Base-by-base conservation (phyloP, 2,329 filamentous ascomycete species). In the Arachnopeziza araneosa region DNA sequence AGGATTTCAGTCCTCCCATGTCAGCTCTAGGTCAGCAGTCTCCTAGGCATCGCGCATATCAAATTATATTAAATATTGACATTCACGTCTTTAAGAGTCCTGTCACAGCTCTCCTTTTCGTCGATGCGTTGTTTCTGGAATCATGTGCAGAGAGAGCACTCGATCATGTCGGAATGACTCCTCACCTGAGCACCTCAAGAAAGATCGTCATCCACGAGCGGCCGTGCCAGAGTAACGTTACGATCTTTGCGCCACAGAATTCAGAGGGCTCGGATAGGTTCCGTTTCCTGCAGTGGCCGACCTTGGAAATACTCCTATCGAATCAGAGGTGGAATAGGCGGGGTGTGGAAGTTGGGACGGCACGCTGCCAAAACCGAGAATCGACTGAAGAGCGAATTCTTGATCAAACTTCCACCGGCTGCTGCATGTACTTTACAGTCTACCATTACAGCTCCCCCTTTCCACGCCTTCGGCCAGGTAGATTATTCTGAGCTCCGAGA, bases 251-350 rank as follows among this genome's bases (percentile, higher is more conserved):
- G 61, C 61, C 59, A 62, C 58, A 58, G 36, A 44, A 44, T 17
- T 24, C 14, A 49, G 36, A 55, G 24, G 52, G 50, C 52, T 55
- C 55, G 51, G 59, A 57, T 58, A 58, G 57, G 55, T 56, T 51
- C 50, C 49, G 44, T 54, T 59, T 36, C 17, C 12, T 44, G 17
- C 10, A 7, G 26, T 9, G 9, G 26, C 10, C 36, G 36, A 44
- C 17, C 12, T 5, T 44, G 12, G 36, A 44, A 44, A 44, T 14
- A 44, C 36, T 44, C 17, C 36, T 48, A 48, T 62, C 62, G 62
- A 67, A 67, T 65, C 63, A 67, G 62, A 60, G 59, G 62, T 62
- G 65, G 52, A 22, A 44, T 32, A 44, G 4, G 36, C 36, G 36
- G 36, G 52, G 52, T 32, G 24, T 21, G 22, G 52, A 44, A 44